Evolutionary conservation across 164 flowering plant species (phyloP).

Genomic region (Berberis vulgaris): DNA sequence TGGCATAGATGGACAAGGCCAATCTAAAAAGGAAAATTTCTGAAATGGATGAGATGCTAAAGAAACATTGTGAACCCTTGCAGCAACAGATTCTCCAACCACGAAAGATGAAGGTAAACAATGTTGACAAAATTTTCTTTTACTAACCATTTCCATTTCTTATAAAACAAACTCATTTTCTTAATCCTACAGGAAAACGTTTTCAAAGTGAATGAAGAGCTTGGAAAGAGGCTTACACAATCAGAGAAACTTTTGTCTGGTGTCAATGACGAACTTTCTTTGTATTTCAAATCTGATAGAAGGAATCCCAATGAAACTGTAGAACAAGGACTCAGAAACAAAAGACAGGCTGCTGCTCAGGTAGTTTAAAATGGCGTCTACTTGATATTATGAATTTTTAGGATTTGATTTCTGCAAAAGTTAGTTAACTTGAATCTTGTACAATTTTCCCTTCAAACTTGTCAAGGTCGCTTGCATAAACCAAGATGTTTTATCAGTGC

Average conservation of each 20-base stretch:
- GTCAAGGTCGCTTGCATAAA: too few relatives aligned
- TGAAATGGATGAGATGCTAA: constrained; percentile 62
- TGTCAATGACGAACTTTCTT: constrained; percentile 48
- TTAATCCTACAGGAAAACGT: constrained; percentile 24
- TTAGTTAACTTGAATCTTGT: too few relatives aligned
- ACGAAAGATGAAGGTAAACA: constrained; percentile 27
- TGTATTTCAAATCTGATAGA: constrained; percentile 23
- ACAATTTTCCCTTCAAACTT: too few relatives aligned
- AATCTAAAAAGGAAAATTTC: constrained; percentile 43
- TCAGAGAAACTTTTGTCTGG: constrained; percentile 43
- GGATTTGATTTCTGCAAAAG: too few relatives aligned
- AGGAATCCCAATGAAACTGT: constrained; percentile 14
- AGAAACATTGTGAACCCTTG: constrained; percentile 29
- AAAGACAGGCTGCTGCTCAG: constrained; percentile 12
- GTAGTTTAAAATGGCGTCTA: not conserved
- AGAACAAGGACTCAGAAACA: constrained; percentile 11
- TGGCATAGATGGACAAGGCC: constrained; percentile 46
- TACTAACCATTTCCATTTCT: not conserved
- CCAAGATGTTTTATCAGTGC: too few relatives aligned
- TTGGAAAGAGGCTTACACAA: constrained; percentile 30
- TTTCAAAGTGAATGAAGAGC: constrained; percentile 21
- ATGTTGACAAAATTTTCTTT: not conserved
- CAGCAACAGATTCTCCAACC: constrained; percentile 26
- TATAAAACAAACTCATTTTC: not conserved
- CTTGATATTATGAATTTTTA: not conserved